Conservation (phyloP, 140 eudicot species). For the Cichorium intybus region DNA sequence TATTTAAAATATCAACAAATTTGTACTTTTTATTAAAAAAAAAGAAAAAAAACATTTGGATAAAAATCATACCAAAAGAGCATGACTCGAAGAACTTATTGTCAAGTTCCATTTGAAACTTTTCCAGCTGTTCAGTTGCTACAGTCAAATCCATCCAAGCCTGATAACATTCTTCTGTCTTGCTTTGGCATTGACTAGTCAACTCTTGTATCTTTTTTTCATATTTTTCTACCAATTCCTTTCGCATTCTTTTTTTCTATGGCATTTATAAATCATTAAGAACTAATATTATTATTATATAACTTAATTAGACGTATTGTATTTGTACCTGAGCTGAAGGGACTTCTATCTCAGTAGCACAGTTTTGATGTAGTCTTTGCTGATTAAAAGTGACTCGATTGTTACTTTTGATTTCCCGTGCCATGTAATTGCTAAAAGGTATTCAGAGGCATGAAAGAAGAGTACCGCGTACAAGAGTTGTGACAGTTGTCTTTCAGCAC, state of each 20-base stretch:
- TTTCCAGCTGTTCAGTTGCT: too few species aligned
- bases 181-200: slow-evolving; percentile 1
- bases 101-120: too few species aligned
- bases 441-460: slow-evolving; percentile 83
- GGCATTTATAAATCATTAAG: too few species aligned
- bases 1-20: too few species aligned
- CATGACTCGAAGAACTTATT: too few species aligned
- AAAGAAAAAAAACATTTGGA: not conserved
- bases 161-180: not conserved
- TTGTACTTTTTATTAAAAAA: too few species aligned
- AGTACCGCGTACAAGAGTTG: slow-evolving; percentile 63
- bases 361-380: slow-evolving; percentile 61
- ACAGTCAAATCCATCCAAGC: slow-evolving; percentile 55
- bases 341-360: slow-evolving; percentile 65
- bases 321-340: slow-evolving; percentile 82
- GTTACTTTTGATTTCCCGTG: slow-evolving; percentile 80
- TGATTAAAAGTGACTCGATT: slow-evolving; percentile 66
- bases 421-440: slow-evolving; percentile 53
- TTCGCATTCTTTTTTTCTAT: slow-evolving; percentile 8
- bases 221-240: not conserved
- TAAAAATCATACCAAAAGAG: too few species aligned
- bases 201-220: slow-evolving; percentile 17
- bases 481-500: slow-evolving; percentile 58
- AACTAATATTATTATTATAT: not conserved
- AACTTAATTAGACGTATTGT: not conserved